phyloP scores from a whole-genome alignment of 2,329 filamentous ascomycete genomes.

The Botrytis sinoallii region DNA sequence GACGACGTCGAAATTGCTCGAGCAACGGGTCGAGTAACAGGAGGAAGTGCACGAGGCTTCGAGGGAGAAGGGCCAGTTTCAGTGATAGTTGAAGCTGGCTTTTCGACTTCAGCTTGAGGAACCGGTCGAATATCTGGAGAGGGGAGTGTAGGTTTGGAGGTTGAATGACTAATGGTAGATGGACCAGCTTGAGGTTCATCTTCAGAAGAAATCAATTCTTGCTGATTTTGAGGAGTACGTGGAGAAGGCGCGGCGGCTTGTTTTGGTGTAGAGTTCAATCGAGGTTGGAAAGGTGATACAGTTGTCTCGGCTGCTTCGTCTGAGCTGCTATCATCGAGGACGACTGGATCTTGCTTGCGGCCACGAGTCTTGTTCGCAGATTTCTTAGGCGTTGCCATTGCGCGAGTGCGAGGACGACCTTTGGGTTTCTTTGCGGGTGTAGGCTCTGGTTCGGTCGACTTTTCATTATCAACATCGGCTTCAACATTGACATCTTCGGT shows the following conservation, averaged over 20 bases:
- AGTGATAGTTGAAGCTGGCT: background rate
- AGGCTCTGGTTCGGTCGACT: constrained; percentile 5
- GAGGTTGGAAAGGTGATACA: background rate
- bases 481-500: background rate
- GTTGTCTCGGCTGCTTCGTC: constrained; percentile 5
- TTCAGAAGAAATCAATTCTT: background rate
- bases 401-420: background rate
- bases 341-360: constrained; percentile 8
- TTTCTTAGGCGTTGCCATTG: background rate
- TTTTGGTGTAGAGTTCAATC: background rate
- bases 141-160: background rate
- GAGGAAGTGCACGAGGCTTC: background rate
- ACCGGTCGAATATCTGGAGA: background rate
- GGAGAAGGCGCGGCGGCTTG: background rate
- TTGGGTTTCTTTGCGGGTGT: background rate
- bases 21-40: background rate
- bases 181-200: constrained; percentile 2
- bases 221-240: background rate
- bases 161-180: background rate
- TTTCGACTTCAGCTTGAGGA: background rate
- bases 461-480: background rate
- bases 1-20: background rate
- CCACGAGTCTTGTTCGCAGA: background rate
- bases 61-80: background rate
- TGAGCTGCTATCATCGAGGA: background rate